A percentile compares a stretch with the other conserved stretches of the same genome.
Evolutionary conservation across 108 stramenopile genomes (phyloP).

Genomic region (Nannochloropsis gaditana): DNA sequence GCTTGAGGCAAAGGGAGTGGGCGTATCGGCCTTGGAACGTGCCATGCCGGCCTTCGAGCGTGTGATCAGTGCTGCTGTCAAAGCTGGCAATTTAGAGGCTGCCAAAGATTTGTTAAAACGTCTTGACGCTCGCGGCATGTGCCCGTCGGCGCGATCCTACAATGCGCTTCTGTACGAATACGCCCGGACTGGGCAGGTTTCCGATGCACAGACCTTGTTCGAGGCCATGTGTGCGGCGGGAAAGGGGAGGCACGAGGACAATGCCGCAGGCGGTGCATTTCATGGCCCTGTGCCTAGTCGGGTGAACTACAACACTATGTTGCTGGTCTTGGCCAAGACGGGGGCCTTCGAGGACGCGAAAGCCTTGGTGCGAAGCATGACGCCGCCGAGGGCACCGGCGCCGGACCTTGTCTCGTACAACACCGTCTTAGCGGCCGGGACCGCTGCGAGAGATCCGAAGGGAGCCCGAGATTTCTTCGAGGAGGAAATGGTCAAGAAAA

Average conservation of each 20-base stretch:
- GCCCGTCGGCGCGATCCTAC: background rate
- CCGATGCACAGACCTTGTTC: background rate
- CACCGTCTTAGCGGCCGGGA: slow-evolving; percentile 9
- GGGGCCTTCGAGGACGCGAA: background rate
- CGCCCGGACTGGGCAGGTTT: background rate
- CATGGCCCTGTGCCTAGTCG: background rate
- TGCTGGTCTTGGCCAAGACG: background rate
- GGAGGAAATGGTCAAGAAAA: background rate
- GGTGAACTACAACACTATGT: background rate
- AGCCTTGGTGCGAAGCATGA: background rate
- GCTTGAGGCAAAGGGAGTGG: background rate
- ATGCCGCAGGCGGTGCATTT: background rate
- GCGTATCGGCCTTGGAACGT: background rate
- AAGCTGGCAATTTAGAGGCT: background rate
- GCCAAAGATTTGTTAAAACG: background rate
- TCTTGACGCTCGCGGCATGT: background rate
- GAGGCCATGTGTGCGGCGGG: background rate
- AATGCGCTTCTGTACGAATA: background rate
- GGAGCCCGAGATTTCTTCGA: background rate
- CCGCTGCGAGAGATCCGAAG: background rate
- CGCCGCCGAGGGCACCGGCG: background rate
- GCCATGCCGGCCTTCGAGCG: background rate
- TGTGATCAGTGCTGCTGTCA: background rate
- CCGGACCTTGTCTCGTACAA: background rate
- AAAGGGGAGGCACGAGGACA: background rate